Percentiles rank a stretch among this genome's conserved stretches.
These are phyloP conservation scores for Lasiodiplodia citricola DNA, from an alignment of 2,329 filamentous ascomycete species.

Conservation along the genomic window DNA sequence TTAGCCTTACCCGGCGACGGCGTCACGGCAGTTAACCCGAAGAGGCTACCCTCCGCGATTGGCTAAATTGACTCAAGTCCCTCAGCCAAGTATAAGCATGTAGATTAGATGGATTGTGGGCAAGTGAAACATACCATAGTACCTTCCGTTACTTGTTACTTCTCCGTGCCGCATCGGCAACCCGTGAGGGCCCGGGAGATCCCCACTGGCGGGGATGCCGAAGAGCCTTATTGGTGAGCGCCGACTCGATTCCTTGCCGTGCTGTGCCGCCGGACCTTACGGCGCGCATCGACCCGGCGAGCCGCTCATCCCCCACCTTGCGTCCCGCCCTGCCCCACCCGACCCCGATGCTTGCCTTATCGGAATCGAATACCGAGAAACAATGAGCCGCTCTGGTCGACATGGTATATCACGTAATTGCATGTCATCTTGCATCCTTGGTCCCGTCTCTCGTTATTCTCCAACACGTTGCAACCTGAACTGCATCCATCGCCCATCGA, in stretches of 20 bases:
- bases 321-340: slow-evolving; percentile 1
- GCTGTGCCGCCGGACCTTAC: slow-evolving; percentile 1
- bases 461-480: neutral
- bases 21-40: neutral
- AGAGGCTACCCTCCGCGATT: neutral
- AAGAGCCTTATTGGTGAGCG: neutral
- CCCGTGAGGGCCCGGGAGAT: neutral
- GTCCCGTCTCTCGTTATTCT: neutral
- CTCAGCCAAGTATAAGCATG: neutral
- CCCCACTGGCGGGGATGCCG: neutral
- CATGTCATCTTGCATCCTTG: neutral
- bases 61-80: neutral
- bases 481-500: neutral
- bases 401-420: slow-evolving; percentile 7
- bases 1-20: neutral
- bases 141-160: neutral
- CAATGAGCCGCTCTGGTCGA: neutral
- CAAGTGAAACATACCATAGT: neutral
- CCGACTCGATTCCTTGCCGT: neutral
- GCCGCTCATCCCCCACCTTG: neutral
- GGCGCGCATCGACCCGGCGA: slow-evolving; percentile 1
- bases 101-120: neutral
- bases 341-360: neutral
- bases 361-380: neutral
- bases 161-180: neutral